phyloP scores from a whole-genome alignment of 2,329 filamentous ascomycete genomes.

The Dactylonectria macrodidyma region DNA sequence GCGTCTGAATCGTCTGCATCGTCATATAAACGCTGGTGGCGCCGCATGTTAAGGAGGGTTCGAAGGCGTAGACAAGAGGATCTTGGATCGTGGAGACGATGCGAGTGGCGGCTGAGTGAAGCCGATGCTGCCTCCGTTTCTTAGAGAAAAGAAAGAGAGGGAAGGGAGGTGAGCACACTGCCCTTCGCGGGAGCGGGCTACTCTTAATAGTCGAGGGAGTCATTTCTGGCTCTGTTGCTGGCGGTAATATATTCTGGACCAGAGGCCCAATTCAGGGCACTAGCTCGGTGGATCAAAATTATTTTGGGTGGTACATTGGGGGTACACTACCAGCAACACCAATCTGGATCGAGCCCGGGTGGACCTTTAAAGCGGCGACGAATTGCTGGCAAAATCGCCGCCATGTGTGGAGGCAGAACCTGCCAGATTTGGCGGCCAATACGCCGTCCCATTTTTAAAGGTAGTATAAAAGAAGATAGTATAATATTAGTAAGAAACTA shows the following conservation, averaged over 20 bases:
- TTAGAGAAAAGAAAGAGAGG: neutral
- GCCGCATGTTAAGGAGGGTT: neutral
- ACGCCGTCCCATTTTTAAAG: too few species aligned
- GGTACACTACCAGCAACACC: neutral
- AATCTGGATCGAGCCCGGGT: too few species aligned
- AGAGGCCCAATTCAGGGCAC: neutral
- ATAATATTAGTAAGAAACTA: too few species aligned
- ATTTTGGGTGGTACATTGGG: neutral
- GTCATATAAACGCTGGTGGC: neutral
- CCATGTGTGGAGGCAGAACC: too few species aligned
- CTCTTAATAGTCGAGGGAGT: neutral
- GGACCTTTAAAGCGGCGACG: too few species aligned
- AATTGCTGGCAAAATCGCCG: too few species aligned
- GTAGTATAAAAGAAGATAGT: too few species aligned
- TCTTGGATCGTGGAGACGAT: neutral
- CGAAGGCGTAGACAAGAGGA: neutral
- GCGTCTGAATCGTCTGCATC: neutral
- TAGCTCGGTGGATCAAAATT: neutral
- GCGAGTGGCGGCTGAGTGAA: neutral
- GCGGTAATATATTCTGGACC: neutral
- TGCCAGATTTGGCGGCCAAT: too few species aligned
- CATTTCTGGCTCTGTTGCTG: neutral
- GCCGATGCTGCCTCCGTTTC: neutral
- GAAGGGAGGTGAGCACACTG: neutral
- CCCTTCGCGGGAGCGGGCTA: neutral